Percentiles rank a stretch among this genome's conserved stretches.
These are phyloP conservation scores for Pythium rishiriense DNA, from an alignment of 352 stramenopile species.

Conservation along the genomic window DNA sequence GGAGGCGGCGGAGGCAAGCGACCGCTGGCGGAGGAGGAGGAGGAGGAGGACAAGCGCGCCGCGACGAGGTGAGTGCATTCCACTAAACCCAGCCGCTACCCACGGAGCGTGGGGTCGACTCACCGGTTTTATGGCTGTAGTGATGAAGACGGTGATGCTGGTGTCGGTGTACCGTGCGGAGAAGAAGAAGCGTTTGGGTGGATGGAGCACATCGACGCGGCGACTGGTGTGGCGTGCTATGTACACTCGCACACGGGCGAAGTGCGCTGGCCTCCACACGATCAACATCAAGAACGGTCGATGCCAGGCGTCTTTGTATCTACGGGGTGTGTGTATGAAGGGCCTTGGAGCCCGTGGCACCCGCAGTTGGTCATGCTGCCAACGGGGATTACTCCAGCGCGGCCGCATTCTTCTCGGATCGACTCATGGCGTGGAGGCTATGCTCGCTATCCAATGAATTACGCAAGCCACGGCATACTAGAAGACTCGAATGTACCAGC, in stretches of 20 bases:
- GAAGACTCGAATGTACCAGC: background rate
- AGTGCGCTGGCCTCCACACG: slow-evolving; percentile 46
- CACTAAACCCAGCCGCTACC: too few relatives aligned
- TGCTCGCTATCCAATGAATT: slow-evolving; percentile 48
- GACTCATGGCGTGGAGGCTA: slow-evolving; percentile 35
- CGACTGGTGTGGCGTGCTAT: slow-evolving; percentile 53
- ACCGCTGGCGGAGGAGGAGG: too few relatives aligned
- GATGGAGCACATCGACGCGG: slow-evolving; percentile 48
- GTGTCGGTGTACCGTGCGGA: background rate
- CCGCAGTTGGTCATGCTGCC: slow-evolving; percentile 61
- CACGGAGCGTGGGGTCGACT: too few relatives aligned
- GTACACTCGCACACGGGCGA: slow-evolving; percentile 73
- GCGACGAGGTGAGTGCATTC: too few relatives aligned
- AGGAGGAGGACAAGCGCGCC: too few relatives aligned
- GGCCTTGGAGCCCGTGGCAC: slow-evolving; percentile 42
- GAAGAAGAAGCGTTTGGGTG: slow-evolving; percentile 47
- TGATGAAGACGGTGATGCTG: background rate
- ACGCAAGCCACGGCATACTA: background rate
- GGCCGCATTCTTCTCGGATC: slow-evolving; percentile 14
- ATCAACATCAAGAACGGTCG: too few relatives aligned
- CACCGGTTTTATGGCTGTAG: too few relatives aligned
- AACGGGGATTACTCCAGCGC: slow-evolving; percentile 52
- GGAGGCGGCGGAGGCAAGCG: too few relatives aligned
- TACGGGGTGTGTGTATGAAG: background rate
- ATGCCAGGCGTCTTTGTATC: background rate